Evolutionary conservation across 1,139 yeast species (phyloP).

Genomic region (Hyphopichia buzzinii): DNA sequence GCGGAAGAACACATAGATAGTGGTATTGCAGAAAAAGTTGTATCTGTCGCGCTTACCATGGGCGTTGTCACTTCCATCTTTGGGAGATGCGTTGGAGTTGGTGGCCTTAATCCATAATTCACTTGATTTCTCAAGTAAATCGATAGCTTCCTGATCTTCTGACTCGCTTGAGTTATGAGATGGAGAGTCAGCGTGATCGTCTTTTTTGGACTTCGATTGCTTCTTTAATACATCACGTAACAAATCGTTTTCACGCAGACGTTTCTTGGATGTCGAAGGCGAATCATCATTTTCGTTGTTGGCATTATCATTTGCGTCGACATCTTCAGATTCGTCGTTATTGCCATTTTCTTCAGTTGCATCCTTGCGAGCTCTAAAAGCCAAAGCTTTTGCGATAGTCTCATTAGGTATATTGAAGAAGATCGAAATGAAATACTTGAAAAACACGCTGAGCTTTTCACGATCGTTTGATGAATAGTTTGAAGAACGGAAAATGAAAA

Average conservation of each 20-base stretch:
- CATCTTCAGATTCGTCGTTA: slow-evolving; percentile 11
- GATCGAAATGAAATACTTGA: slow-evolving; percentile 65
- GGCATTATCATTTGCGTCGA: slow-evolving; percentile 9
- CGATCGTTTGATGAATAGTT: slow-evolving; percentile 81
- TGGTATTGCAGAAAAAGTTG: slow-evolving; percentile 88
- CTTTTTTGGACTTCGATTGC: slow-evolving; percentile 51
- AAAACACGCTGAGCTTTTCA: slow-evolving; percentile 69
- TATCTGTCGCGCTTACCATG: slow-evolving; percentile 45
- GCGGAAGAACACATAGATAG: slow-evolving; percentile 87
- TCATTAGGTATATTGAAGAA: slow-evolving; percentile 59
- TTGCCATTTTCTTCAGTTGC: slow-evolving; percentile 10
- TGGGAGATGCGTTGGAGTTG: slow-evolving; percentile 30
- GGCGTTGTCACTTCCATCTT: slow-evolving; percentile 16
- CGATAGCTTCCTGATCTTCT: slow-evolving; percentile 34
- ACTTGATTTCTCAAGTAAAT: slow-evolving; percentile 57
- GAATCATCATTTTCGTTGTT: slow-evolving; percentile 9
- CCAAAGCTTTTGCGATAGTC: slow-evolving; percentile 25
- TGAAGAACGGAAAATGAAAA: slow-evolving; percentile 67
- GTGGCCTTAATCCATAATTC: slow-evolving; percentile 64
- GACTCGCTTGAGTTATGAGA: slow-evolving; percentile 29
- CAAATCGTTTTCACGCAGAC: slow-evolving; percentile 63
- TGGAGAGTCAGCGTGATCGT: slow-evolving; percentile 36
- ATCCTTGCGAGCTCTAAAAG: slow-evolving; percentile 18
- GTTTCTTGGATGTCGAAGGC: slow-evolving; percentile 35
- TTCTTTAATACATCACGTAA: slow-evolving; percentile 73